Base-by-base conservation (phyloP, 768 basidiomycete genomes). In the Thelephora aurantiotincta region DNA sequence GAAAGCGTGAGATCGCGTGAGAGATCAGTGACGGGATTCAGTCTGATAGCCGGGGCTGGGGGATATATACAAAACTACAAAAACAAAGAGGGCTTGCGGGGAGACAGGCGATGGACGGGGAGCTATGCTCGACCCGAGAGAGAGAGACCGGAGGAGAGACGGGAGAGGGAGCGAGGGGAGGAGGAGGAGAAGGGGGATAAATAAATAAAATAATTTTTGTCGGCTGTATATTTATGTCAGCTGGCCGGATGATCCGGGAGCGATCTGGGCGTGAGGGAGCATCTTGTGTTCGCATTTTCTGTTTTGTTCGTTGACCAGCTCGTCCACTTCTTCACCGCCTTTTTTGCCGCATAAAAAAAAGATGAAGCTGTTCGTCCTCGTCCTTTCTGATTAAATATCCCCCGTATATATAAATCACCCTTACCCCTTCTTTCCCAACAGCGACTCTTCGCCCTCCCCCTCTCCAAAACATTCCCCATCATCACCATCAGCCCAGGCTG, bases 381-480 rank as follows among this genome's bases (percentile, higher is more conserved):
- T 26, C 16, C 44, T 34, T 45, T 45, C 44, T 45, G 44, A 45
- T 45, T 33, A 23, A 26, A 34, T 20, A 45, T 47, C 36, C 48
- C 44, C 35, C 33, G 53, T 55, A 54, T 54, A 55, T 54, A 55
- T 51, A 49, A 45, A 46, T 38, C 50, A 48, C 41, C 48, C 50
- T 51, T 48, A 49, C 43, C 30, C 33, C 50, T 49, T 48, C 45
- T 50, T 36, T 47, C 51, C 47, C 36, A 54, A 48, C 53, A 51
- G 47, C 47, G 48, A 45, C 22, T 51, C 50, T 14, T 49, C 52
- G 33, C 49, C 43, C 45, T 45, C 45, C 35, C 47, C 48, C 53
- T 26, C 49, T 47, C 46, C 45, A 41, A 35, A 47, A 36, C 50
- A 45, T 46, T 38, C 35, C 48, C 41, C 34, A 43, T 49, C 44